Percentiles rank a stretch among this genome's conserved stretches.
Evolutionary conservation across 805 yeast species (phyloP).

Genomic region (Lachancea meyersii): DNA sequence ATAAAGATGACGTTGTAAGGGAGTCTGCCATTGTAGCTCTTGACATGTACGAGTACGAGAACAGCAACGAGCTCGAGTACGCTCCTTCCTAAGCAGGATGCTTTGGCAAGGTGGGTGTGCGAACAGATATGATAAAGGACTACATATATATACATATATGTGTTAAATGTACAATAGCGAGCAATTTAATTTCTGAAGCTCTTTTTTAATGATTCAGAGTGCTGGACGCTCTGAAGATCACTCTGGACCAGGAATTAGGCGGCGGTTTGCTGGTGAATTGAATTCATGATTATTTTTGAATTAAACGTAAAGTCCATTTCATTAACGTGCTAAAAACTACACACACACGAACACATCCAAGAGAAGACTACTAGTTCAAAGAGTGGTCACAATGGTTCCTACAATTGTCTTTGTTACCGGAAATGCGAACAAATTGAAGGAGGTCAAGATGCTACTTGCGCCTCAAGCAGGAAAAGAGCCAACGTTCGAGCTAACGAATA

Average conservation of each 20-base stretch:
- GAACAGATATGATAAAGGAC: not conserved
- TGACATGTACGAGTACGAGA: constrained; percentile 97
- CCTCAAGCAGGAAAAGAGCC: constrained; percentile 35
- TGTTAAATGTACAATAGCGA: not conserved
- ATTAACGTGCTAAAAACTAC: not conserved
- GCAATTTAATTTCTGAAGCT: not conserved
- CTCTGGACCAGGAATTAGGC: too few relatives aligned
- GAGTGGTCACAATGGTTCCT: not conserved
- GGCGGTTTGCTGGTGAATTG: too few relatives aligned
- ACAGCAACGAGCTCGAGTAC: constrained; percentile 74
- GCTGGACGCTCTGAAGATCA: too few relatives aligned
- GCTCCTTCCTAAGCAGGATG: constrained; percentile 30
- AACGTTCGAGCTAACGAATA: constrained; percentile 44
- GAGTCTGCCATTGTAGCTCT: constrained; percentile 96
- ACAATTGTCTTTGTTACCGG: constrained; percentile 76
- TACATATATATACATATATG: not conserved
- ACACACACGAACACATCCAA: not conserved
- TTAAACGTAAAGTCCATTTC: not conserved
- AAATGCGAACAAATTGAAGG: constrained; percentile 78
- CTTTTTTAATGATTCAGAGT: not conserved
- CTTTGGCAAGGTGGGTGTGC: not conserved
- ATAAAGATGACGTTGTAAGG: constrained; percentile 83
- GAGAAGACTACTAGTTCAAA: not conserved
- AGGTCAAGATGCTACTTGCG: constrained; percentile 66
- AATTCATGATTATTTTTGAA: not conserved